phyloP scores from a whole-genome alignment of 345 rosid genomes.

The Anacardium occidentale region DNA sequence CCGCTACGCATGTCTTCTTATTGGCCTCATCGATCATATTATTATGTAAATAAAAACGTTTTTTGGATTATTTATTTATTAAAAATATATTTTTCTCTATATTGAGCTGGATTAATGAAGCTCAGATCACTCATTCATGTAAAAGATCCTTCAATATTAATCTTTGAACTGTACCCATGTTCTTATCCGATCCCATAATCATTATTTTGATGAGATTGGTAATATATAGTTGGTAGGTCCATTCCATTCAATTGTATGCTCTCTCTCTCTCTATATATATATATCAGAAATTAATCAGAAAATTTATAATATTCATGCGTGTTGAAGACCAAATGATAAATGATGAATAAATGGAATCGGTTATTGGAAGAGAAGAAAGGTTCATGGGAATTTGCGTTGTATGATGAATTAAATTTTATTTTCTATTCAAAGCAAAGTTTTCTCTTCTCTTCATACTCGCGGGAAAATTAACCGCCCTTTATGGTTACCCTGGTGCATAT shows the following conservation, averaged over 20 bases:
- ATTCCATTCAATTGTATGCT: slow-evolving; percentile 8
- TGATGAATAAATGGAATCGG: slow-evolving; percentile 5
- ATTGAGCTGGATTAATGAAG: too few species aligned
- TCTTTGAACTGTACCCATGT: background rate
- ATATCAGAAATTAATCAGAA: slow-evolving; percentile 9
- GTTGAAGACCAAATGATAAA: background rate
- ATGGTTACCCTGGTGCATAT: slow-evolving; percentile 12
- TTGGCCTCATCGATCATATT: background rate
- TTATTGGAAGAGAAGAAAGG: slow-evolving; percentile 27
- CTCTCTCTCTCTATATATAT: background rate
- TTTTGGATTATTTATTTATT: too few species aligned
- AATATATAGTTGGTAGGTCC: slow-evolving; percentile 29
- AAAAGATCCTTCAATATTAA: too few species aligned
- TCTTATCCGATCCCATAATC: slow-evolving; percentile 4
- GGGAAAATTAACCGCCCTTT: slow-evolving; percentile 46
- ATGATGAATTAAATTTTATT: slow-evolving; percentile 21
- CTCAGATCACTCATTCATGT: too few species aligned
- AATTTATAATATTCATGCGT: background rate
- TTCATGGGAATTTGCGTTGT: slow-evolving; percentile 19
- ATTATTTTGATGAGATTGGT: background rate
- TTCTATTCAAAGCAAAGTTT: slow-evolving; percentile 73
- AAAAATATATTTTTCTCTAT: too few species aligned
- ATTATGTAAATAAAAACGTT: too few species aligned
- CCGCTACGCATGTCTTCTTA: background rate
- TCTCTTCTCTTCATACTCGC: slow-evolving; percentile 42